Percentiles rank a stretch among this genome's conserved stretches.
Conservation (phyloP, 257 asterid genomes). For the Eustoma russellianum region DNA sequence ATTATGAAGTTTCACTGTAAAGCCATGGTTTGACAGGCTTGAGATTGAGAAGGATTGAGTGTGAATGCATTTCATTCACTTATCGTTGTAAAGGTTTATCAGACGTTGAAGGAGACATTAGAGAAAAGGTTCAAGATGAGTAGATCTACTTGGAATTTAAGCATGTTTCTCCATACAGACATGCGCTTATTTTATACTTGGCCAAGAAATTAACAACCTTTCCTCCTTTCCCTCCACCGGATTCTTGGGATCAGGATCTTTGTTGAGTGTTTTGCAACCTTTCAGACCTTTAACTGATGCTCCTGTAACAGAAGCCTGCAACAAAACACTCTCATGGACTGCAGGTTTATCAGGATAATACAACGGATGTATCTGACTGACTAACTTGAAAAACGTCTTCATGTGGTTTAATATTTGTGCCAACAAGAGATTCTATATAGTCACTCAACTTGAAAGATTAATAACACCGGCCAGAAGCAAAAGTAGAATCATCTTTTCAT, state of each 20-base stretch:
- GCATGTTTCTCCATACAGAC: background rate
- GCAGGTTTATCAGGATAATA: background rate
- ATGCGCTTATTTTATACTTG: background rate
- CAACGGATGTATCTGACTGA: conserved; percentile 1
- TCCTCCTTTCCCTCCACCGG: conserved; percentile 81
- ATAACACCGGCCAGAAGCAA: too few species aligned
- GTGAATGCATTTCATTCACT: too few species aligned
- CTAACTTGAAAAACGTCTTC: background rate
- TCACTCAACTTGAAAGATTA: too few species aligned
- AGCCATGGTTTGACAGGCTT: too few species aligned
- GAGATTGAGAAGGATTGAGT: too few species aligned
- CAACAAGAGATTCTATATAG: too few species aligned
- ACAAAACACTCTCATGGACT: conserved; percentile 12
- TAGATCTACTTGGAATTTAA: background rate
- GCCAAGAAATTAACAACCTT: conserved; percentile 39
- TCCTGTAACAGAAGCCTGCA: conserved; percentile 72
- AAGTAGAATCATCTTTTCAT: too few species aligned
- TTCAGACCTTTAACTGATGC: conserved; percentile 79
- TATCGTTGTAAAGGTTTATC: too few species aligned
- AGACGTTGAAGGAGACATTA: too few species aligned
- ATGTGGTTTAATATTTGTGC: too few species aligned
- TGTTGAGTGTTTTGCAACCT: conserved; percentile 84
- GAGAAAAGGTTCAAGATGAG: too few species aligned
- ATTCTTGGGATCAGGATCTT: conserved; percentile 91
- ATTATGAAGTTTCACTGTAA: too few species aligned